A percentile compares a stretch with the other conserved stretches of the same genome.
phyloP scores from a whole-genome alignment of 2,329 filamentous ascomycete species.

The Monosporascus cannonballus region DNA sequence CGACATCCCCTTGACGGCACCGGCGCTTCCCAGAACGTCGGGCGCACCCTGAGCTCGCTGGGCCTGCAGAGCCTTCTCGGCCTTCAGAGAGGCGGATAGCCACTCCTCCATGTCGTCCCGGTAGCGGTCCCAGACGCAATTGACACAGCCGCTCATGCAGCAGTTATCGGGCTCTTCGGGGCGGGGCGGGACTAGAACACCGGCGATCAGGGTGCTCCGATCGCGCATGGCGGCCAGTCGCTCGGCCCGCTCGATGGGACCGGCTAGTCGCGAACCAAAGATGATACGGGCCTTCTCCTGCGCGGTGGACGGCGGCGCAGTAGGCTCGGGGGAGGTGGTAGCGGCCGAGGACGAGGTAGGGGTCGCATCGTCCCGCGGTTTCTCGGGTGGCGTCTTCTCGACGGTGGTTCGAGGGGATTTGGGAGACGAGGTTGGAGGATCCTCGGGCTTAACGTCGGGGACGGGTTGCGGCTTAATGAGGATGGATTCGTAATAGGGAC shows the following conservation, averaged over 20 bases:
- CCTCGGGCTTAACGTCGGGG: slow-evolving; percentile 35
- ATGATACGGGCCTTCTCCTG: slow-evolving; percentile 60
- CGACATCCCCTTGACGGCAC: slow-evolving; percentile 7
- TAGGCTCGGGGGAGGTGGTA: slow-evolving; percentile 29
- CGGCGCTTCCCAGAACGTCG: slow-evolving; percentile 5
- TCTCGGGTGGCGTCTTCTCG: slow-evolving; percentile 17
- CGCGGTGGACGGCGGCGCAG: slow-evolving; percentile 35
- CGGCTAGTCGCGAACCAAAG: slow-evolving; percentile 74
- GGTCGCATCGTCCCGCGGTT: slow-evolving; percentile 19
- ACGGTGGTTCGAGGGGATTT: slow-evolving; percentile 20
- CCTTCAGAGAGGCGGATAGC: slow-evolving; percentile 60
- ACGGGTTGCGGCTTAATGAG: slow-evolving; percentile 40
- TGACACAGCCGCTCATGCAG: slow-evolving; percentile 97
- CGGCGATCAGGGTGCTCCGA: slow-evolving; percentile 62
- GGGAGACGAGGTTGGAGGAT: slow-evolving; percentile 34
- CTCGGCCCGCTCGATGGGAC: slow-evolving; percentile 62
- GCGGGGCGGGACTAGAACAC: slow-evolving; percentile 73
- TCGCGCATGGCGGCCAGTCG: slow-evolving; percentile 51
- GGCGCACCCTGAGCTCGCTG: slow-evolving; percentile 20
- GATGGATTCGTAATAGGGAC: slow-evolving; percentile 54
- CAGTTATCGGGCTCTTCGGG: slow-evolving; percentile 94
- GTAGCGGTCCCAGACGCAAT: slow-evolving; percentile 93
- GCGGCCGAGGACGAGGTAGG: slow-evolving; percentile 26
- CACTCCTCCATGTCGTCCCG: slow-evolving; percentile 91
- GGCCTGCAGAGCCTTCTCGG: slow-evolving; percentile 46